Conservation (phyloP, 1,284 basidiomycete species). For the Moesziomyces globuligerus region DNA sequence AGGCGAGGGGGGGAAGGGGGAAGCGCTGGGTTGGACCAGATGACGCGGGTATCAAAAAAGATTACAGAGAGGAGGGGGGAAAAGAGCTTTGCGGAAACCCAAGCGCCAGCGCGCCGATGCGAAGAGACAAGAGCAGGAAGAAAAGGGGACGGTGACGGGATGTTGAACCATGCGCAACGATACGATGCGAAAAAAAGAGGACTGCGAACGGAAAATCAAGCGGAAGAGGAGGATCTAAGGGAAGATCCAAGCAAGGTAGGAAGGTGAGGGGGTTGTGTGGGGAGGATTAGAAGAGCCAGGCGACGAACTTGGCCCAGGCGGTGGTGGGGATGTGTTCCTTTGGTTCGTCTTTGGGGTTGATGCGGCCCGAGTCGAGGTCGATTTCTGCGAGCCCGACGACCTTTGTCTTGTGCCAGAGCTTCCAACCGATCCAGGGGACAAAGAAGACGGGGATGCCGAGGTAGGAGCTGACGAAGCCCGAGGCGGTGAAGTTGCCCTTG, state of each 20-base stretch:
- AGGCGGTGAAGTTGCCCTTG: constrained; percentile 50
- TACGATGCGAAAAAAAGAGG: constrained; percentile 1
- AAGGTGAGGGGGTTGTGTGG: no score
- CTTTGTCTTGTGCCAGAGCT: constrained; percentile 71
- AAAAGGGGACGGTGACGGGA: neutral
- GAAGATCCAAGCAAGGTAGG: neutral
- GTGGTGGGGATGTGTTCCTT: constrained; percentile 19
- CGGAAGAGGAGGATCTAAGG: neutral
- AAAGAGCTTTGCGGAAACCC: neutral
- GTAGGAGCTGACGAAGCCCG: constrained; percentile 83
- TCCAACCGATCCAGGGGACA: constrained; percentile 76
- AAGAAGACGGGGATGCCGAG: constrained; percentile 80
- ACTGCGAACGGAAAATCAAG: neutral
- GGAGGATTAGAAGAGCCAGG: constrained; percentile 38
- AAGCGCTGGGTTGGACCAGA: constrained; percentile 36
- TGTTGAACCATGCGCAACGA: constrained; percentile 18
- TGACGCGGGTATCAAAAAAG: constrained; percentile 7
- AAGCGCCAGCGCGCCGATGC: neutral
- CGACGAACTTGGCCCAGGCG: constrained; percentile 31
- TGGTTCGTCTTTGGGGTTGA: constrained; percentile 30
- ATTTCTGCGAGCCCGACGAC: constrained; percentile 53
- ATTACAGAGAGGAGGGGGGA: neutral
- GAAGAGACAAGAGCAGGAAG: neutral
- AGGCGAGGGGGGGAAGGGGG: neutral
- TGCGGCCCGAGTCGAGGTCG: constrained; percentile 73